phyloP scores from a whole-genome alignment of 2,329 filamentous ascomycete species.

The Neofusicoccum sp. region DNA sequence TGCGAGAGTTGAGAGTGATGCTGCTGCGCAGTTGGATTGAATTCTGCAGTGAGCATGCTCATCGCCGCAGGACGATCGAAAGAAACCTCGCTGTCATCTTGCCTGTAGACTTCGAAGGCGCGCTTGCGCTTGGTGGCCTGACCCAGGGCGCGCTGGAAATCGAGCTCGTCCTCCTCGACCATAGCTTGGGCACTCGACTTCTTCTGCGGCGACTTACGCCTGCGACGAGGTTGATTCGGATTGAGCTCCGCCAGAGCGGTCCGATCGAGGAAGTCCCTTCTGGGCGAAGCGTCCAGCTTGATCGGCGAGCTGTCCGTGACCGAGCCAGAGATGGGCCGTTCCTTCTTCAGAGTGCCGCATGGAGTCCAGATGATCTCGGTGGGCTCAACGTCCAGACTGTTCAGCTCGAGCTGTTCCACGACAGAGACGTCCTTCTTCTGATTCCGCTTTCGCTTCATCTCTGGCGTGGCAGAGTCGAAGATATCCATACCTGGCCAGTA shows the following conservation, averaged over 20 bases:
- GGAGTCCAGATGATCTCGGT: constrained; percentile 65
- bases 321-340: constrained; percentile 49
- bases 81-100: constrained; percentile 39
- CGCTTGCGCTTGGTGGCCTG: constrained; percentile 38
- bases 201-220: background rate
- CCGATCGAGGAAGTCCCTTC: constrained; percentile 27
- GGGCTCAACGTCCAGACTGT: constrained; percentile 65
- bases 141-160: constrained; percentile 36
- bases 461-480: constrained; percentile 77
- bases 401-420: constrained; percentile 65
- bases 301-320: constrained; percentile 42
- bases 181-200: constrained; percentile 10
- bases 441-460: constrained; percentile 74
- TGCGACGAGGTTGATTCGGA: constrained; percentile 30
- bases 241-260: constrained; percentile 37
- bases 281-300: constrained; percentile 37
- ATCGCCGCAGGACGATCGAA: constrained; percentile 37
- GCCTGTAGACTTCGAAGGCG: constrained; percentile 43
- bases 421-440: constrained; percentile 76
- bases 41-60: constrained; percentile 39
- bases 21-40: constrained; percentile 22
- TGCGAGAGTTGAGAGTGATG: background rate
- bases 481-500: constrained; percentile 77
- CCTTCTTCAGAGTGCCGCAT: constrained; percentile 44
- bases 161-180: constrained; percentile 31